Conservation (phyloP, 2,329 filamentous ascomycete species). For the Lomentospora prolificans region DNA sequence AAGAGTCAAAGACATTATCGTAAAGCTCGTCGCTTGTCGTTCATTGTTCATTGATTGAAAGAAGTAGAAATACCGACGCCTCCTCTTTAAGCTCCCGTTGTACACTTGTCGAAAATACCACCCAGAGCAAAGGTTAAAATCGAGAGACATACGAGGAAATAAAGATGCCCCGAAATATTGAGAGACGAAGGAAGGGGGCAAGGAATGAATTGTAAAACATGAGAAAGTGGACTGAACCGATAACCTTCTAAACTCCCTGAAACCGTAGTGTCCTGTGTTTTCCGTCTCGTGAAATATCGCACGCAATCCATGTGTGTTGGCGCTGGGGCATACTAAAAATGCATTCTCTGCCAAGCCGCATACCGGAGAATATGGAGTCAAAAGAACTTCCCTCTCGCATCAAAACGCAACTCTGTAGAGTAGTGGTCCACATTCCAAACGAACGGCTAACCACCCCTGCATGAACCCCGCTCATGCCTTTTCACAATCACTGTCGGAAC, state of each 20-base stretch:
- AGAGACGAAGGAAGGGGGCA: neutral
- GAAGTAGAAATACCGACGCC: too few species aligned
- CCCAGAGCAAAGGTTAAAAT: too few species aligned
- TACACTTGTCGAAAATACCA: too few species aligned
- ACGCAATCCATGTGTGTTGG: neutral
- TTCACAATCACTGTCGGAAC: constrained; percentile 40
- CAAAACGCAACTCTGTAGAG: neutral
- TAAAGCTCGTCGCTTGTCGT: neutral
- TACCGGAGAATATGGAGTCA: too few species aligned
- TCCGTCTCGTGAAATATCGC: neutral
- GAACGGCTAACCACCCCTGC: too few species aligned
- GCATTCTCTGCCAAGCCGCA: too few species aligned
- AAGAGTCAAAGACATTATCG: neutral
- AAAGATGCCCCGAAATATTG: neutral
- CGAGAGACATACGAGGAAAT: too few species aligned
- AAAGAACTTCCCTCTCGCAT: neutral
- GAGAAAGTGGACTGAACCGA: neutral
- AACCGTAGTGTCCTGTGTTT: neutral
- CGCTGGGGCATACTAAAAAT: too few species aligned
- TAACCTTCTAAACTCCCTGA: neutral
- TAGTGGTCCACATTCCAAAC: too few species aligned
- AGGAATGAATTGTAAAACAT: neutral
- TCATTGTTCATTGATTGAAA: neutral
- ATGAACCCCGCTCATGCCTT: too few species aligned
- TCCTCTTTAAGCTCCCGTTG: too few species aligned